Evolutionary conservation across 192 early-diverging fungal genomes (phyloP).

Genomic region (Piromyces sp.): DNA sequence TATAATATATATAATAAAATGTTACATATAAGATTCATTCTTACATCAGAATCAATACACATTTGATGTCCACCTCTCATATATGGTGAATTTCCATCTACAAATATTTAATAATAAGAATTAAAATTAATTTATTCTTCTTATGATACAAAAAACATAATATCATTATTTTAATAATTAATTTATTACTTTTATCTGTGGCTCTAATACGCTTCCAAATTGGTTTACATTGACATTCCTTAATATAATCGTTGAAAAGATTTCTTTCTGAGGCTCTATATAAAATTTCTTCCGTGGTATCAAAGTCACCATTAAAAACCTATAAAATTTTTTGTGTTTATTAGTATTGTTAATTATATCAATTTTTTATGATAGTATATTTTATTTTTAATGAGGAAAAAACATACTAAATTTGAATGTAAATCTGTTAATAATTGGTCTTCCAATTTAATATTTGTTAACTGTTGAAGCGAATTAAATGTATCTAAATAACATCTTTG

Average conservation of each 20-base stretch:
- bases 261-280: conserved; percentile 32
- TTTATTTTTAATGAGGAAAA: too few species aligned
- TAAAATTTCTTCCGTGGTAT: conserved; percentile 51
- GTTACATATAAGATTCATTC: neutral
- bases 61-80: conserved; percentile 91
- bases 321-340: neutral
- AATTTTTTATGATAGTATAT: too few species aligned
- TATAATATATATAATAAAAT: neutral
- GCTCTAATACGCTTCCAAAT: conserved; percentile 38
- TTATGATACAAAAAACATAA: too few species aligned
- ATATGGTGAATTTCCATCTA: conserved; percentile 24
- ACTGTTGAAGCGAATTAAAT: conserved; percentile 48
- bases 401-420: conserved; percentile 26
- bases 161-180: too few species aligned
- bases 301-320: conserved; percentile 55
- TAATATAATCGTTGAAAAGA: conserved; percentile 57
- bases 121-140: conserved; percentile 10
- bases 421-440: conserved; percentile 63
- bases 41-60: conserved; percentile 60
- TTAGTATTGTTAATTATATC: too few species aligned
- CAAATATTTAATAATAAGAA: neutral
- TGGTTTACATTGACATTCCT: conserved; percentile 47
- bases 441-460: conserved; percentile 49
- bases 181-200: conserved; percentile 11
- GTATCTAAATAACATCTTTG: conserved; percentile 56